Percentiles rank a stretch among this genome's conserved stretches.
Evolutionary conservation across 1,139 yeast species (phyloP).

Genomic region (Arxiozyma bovina): DNA sequence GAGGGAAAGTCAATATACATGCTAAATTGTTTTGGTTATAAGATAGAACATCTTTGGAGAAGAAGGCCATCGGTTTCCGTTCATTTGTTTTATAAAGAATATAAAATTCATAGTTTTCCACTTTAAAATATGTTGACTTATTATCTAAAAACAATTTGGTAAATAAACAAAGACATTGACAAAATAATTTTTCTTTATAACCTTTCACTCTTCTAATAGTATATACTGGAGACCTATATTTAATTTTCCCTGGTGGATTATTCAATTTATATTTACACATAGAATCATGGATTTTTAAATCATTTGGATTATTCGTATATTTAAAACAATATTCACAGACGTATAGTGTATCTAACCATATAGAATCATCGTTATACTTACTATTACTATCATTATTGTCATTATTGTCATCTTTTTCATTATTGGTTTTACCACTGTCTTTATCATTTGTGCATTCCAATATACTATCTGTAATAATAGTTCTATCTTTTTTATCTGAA

Average conservation of each 20-base stretch:
- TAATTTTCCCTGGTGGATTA: slow-evolving; percentile 55
- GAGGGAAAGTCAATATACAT: slow-evolving; percentile 86
- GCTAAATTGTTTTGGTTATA: slow-evolving; percentile 85
- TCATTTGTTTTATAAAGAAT: slow-evolving; percentile 47
- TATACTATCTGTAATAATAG: slow-evolving; percentile 5
- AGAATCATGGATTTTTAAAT: slow-evolving; percentile 37
- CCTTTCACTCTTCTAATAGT: slow-evolving; percentile 65
- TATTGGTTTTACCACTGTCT: not conserved
- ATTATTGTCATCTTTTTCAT: not conserved
- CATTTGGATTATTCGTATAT: slow-evolving; percentile 44
- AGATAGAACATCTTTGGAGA: slow-evolving; percentile 76
- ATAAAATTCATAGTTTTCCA: slow-evolving; percentile 74
- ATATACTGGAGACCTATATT: slow-evolving; percentile 52
- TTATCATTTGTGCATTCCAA: not conserved
- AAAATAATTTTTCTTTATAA: slow-evolving; percentile 49
- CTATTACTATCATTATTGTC: slow-evolving; percentile 1
- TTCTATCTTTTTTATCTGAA: slow-evolving; percentile 8
- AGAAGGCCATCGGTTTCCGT: slow-evolving; percentile 72
- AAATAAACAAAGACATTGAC: slow-evolving; percentile 76
- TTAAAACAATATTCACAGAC: slow-evolving; percentile 83
- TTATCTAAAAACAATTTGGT: slow-evolving; percentile 87
- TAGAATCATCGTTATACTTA: slow-evolving; percentile 10
- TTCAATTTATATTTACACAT: slow-evolving; percentile 38
- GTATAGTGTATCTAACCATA: slow-evolving; percentile 53
- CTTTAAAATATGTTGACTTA: slow-evolving; percentile 75